Evolutionary conservation across 345 rosid genomes (phyloP), one percentile per base, ranked within the genome.

Genomic region (Eucalyptus victrix): DNA sequence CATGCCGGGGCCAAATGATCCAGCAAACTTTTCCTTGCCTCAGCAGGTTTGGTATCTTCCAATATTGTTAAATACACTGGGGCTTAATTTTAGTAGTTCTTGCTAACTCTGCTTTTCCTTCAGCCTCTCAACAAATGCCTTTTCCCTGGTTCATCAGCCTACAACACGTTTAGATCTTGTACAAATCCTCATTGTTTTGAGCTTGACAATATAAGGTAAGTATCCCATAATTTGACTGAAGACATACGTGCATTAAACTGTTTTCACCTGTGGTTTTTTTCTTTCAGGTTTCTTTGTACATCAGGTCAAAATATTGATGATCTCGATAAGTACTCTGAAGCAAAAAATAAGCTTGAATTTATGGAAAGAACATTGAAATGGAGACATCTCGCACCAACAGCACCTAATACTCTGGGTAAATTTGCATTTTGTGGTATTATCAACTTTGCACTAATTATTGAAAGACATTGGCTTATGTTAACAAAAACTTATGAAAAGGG

Each of bases 261-360:
- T 12, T 76, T 37, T n/a, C 12, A 56, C 49, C 49, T 86, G 58
- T 85, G 30, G 56, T 54, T 88, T 51, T 51, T 30, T 26, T 60
- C 89, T 90, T 90, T 45, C 89, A 98, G 99, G 91, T 96, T 98
- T 94, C 99, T 98, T 90, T 99, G 99, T 93, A 98, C 99, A 45
- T 98, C 99, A n/a, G 99, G 99, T 91, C 99, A 98, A 92, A 98
- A 97, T 86, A 94, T 98, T 42, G 97, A 96, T 88, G 99, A 97
- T 93, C 97, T 98, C 87, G 93, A 93, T 83, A 97, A 97, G 93
- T 97, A 98, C 91, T 96, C 99, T 19, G 98, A 96, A 90, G 99
- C 97, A 83, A 89, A 94, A 60, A 93, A 96, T 92, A 94, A 90
- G 90, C 96, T 98, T 91, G 99, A 98, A 58, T 96, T 96, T 89